Percentiles rank a stretch among this genome's conserved stretches.
Evolutionary conservation across 1,284 basidiomycete genomes (phyloP).

Genomic region (Pisolithus thermaeus): DNA sequence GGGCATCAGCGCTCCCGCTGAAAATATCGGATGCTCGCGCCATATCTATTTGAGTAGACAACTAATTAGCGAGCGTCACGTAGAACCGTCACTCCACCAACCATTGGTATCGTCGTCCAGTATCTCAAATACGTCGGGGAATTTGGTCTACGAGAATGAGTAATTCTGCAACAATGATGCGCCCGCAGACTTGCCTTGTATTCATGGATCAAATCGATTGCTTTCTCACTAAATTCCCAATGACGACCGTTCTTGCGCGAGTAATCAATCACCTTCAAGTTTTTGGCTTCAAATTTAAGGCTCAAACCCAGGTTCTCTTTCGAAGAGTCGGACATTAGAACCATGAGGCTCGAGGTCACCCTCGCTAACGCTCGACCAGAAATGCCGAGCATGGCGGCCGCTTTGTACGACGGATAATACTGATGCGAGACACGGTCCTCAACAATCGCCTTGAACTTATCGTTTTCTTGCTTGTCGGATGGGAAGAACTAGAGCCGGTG

Average conservation of each 20-base stretch:
- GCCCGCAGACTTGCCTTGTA: constrained; percentile 59
- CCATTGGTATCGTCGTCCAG: constrained; percentile 69
- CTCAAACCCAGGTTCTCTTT: constrained; percentile 92
- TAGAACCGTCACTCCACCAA: constrained; percentile 27
- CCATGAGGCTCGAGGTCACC: constrained; percentile 92
- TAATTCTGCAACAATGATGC: neutral
- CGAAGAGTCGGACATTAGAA: constrained; percentile 62
- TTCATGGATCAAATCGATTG: constrained; percentile 74
- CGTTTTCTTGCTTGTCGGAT: constrained; percentile 71
- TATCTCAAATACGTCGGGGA: constrained; percentile 75
- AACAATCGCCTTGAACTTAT: constrained; percentile 70
- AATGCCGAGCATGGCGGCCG: constrained; percentile 66
- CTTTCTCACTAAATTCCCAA: constrained; percentile 95
- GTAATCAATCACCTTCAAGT: constrained; percentile 94
- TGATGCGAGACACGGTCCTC: constrained; percentile 44
- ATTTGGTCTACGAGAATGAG: constrained; percentile 44
- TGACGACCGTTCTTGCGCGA: constrained; percentile 77
- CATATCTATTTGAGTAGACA: constrained; percentile 63
- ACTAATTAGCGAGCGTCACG: constrained; percentile 1
- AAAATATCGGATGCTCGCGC: constrained; percentile 73
- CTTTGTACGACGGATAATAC: constrained; percentile 77
- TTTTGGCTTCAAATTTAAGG: constrained; percentile 95
- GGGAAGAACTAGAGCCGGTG: constrained; percentile 69
- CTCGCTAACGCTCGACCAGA: constrained; percentile 76
- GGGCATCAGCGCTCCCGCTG: constrained; percentile 58